Percentiles rank a stretch among this genome's conserved stretches.
Conservation (phyloP, 2,329 filamentous ascomycete genomes). For the Botryotinia globosa region DNA sequence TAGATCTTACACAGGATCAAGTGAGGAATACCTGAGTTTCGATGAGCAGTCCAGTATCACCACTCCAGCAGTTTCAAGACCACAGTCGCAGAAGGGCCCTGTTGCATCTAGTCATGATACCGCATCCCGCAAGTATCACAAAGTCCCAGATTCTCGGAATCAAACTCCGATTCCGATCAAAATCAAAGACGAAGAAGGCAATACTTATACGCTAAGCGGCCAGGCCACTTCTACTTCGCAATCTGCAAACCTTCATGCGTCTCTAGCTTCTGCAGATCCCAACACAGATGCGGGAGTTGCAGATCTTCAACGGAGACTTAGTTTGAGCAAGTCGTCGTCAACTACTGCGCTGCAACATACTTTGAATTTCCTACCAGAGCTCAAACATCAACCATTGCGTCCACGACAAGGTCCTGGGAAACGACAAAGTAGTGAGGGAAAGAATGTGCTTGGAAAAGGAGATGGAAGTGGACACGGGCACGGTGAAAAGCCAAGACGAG, state of each 20-base stretch:
- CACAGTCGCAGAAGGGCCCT: constrained; percentile 30
- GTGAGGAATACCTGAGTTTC: constrained; percentile 33
- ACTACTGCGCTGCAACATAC: constrained; percentile 25
- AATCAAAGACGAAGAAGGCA: neutral
- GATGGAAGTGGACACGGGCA: neutral
- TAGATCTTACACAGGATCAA: constrained; percentile 31
- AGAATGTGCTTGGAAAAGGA: neutral
- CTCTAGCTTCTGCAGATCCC: constrained; percentile 22
- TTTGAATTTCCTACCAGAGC: constrained; percentile 41
- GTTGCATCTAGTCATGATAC: neutral
- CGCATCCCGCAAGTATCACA: neutral
- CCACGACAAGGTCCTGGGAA: constrained; percentile 35
- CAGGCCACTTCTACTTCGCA: neutral
- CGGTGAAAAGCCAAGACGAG: neutral
- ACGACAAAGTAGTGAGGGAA: constrained; percentile 19
- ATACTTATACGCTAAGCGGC: neutral
- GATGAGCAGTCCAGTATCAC: constrained; percentile 34
- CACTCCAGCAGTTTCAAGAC: constrained; percentile 33
- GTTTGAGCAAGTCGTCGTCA: constrained; percentile 29
- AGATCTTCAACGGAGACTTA: constrained; percentile 18
- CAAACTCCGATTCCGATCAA: neutral
- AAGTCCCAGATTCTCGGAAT: constrained; percentile 4
- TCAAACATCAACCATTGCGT: constrained; percentile 43
- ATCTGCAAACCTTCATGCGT: constrained; percentile 7
- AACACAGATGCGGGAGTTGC: constrained; percentile 16